phyloP scores from a whole-genome alignment of 2,329 filamentous ascomycete genomes.

The Colletotrichum viniferum region DNA sequence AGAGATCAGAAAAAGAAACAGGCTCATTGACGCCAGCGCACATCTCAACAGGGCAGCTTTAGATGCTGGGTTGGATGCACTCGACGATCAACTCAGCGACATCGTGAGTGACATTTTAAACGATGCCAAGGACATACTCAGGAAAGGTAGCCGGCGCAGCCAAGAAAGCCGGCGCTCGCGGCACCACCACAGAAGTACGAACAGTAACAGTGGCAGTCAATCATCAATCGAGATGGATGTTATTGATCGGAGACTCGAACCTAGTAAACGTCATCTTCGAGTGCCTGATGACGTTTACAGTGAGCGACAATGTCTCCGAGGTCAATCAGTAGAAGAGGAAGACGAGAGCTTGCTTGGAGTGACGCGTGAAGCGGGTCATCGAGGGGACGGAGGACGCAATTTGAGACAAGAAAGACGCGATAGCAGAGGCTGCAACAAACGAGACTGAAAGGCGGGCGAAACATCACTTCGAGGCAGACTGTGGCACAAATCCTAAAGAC shows the following conservation, averaged over 20 bases:
- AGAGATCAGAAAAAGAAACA: conserved; percentile 69
- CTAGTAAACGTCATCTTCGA: conserved; percentile 24
- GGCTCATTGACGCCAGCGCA: conserved; percentile 52
- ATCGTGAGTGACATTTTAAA: conserved; percentile 37
- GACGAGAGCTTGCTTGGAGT: background rate
- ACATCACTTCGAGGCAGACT: background rate
- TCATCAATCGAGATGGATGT: conserved; percentile 32
- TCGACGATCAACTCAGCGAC: conserved; percentile 41
- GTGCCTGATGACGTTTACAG: conserved; percentile 25
- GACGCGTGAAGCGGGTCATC: background rate
- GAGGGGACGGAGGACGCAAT: background rate
- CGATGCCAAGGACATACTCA: conserved; percentile 33
- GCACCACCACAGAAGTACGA: conserved; percentile 8
- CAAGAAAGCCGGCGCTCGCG: background rate
- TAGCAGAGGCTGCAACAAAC: background rate
- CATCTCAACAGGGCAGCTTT: conserved; percentile 40
- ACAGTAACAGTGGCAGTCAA: conserved; percentile 19
- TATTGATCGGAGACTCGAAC: conserved; percentile 19
- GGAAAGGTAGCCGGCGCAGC: conserved; percentile 2
- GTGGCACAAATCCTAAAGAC: background rate
- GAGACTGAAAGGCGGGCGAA: background rate
- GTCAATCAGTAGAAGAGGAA: conserved; percentile 40
- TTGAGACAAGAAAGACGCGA: background rate
- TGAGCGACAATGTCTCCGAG: conserved; percentile 41
- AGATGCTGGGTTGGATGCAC: conserved; percentile 38